Evolutionary conservation across 2,329 filamentous ascomycete species (phyloP).

Genomic region (Pseudovirgaria hyperparasitica): DNA sequence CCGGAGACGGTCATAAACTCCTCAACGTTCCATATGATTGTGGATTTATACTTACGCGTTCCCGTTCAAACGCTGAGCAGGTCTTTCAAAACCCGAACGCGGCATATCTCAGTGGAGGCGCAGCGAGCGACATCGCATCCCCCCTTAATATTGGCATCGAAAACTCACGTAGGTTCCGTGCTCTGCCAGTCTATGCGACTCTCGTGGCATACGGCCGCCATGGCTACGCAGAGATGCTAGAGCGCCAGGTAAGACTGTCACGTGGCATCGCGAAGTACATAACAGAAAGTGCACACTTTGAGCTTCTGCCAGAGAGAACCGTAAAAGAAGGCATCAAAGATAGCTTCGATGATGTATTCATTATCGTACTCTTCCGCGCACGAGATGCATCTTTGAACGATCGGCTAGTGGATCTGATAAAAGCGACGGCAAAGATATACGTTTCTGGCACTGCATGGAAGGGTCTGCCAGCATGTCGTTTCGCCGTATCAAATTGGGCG

Average conservation of each 20-base stretch:
- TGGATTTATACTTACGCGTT: conserved; percentile 73
- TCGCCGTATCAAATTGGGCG: conserved; percentile 79
- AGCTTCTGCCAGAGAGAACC: conserved; percentile 44
- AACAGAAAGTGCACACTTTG: conserved; percentile 47
- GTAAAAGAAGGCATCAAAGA: conserved; percentile 19
- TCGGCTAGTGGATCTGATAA: conserved; percentile 58
- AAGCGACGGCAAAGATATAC: conserved; percentile 61
- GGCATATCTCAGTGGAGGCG: conserved; percentile 51
- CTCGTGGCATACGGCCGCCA: conserved; percentile 59
- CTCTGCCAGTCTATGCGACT: conserved; percentile 76
- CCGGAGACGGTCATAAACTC: conserved; percentile 80
- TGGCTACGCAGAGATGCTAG: conserved; percentile 58
- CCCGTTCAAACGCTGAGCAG: conserved; percentile 42
- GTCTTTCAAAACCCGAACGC: conserved; percentile 80
- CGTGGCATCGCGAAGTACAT: conserved; percentile 55
- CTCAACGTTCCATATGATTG: conserved; percentile 92
- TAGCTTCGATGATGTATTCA: conserved; percentile 42
- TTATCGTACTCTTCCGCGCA: conserved; percentile 68
- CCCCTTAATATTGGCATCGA: conserved; percentile 81
- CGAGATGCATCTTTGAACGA: conserved; percentile 51
- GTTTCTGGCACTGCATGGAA: conserved; percentile 73
- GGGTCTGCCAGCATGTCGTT: conserved; percentile 59
- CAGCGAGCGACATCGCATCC: conserved; percentile 47
- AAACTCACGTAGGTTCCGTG: conserved; percentile 82
- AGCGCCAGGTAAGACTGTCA: conserved; percentile 59